Evolutionary conservation across 306 rosid genomes (phyloP).

Genomic region (Chamaecrista fasciculata): DNA sequence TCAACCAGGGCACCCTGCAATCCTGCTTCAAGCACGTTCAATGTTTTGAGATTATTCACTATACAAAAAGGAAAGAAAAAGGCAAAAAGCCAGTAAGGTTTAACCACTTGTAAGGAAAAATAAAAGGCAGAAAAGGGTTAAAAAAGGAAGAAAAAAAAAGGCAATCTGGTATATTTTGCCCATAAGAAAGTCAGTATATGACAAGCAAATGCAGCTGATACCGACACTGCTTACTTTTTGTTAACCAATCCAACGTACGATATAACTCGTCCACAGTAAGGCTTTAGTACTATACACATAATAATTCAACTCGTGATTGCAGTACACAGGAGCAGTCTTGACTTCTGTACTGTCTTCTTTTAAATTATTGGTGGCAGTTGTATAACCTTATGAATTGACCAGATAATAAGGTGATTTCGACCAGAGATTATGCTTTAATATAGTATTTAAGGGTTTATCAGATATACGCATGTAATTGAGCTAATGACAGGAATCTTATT

Average conservation of each 20-base stretch:
- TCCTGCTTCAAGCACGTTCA: not conserved
- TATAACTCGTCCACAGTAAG: constrained; percentile 1
- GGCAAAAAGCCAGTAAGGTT: not conserved
- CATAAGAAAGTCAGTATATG: constrained; percentile 23
- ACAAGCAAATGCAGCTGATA: constrained; percentile 36
- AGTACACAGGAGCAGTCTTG: not conserved
- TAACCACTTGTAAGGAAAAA: constrained; percentile 20
- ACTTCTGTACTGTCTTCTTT: not conserved
- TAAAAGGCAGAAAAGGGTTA: constrained; percentile 22
- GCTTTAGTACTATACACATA: not conserved
- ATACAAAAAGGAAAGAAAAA: not conserved
- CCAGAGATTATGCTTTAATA: not conserved
- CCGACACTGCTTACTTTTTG: constrained; percentile 24
- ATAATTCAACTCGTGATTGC: constrained; percentile 27
- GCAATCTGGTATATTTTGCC: not conserved
- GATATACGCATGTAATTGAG: not conserved
- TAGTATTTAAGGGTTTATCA: not conserved
- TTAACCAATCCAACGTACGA: constrained; percentile 29
- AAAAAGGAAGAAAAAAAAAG: too few relatives aligned
- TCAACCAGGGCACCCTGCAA: not conserved
- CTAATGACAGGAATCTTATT: not conserved
- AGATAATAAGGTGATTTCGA: not conserved
- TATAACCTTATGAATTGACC: constrained; percentile 1
- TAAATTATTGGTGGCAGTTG: constrained; percentile 6
- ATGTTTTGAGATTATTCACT: constrained; percentile 1